These are phyloP conservation scores for Blechomonas ayalai DNA, from an alignment of 208 protist genomes.

Conservation along the genomic window DNA sequence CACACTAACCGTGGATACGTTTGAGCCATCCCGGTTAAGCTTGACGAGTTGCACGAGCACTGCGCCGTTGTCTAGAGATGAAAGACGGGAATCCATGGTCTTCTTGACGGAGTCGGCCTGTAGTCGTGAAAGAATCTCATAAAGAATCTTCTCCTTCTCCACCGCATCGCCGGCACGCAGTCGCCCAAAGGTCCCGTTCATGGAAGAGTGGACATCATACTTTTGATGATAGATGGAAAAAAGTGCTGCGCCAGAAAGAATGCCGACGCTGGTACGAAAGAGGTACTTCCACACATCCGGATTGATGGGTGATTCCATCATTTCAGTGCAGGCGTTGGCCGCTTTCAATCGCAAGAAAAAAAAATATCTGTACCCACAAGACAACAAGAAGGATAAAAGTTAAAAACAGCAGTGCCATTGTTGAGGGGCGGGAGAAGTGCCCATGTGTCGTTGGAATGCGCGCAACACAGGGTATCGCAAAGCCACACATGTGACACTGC, in stretches of 20 bases:
- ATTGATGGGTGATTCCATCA: conserved; percentile 85
- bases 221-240: conserved; percentile 78
- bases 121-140: conserved; percentile 37
- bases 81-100: conserved; percentile 38
- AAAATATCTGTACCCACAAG: background rate
- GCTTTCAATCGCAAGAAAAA: background rate
- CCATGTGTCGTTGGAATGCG: too few relatives aligned
- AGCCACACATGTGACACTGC: too few relatives aligned
- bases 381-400: background rate
- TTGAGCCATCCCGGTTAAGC: conserved; percentile 62
- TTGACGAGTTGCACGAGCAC: conserved; percentile 40
- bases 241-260: conserved; percentile 34
- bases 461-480: too few relatives aligned
- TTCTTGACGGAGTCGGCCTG: conserved; percentile 55
- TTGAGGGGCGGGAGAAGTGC: too few relatives aligned
- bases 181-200: conserved; percentile 20
- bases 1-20: conserved; percentile 31
- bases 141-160: conserved; percentile 22
- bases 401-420: background rate
- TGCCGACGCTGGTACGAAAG: conserved; percentile 50
- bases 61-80: conserved; percentile 30
- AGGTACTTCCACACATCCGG: conserved; percentile 60
- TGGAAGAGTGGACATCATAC: conserved; percentile 39
- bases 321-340: background rate
- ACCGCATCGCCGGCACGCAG: conserved; percentile 33